Base-by-base conservation (phyloP, 768 basidiomycete species). In the Cystobasidium onofrii region DNA sequence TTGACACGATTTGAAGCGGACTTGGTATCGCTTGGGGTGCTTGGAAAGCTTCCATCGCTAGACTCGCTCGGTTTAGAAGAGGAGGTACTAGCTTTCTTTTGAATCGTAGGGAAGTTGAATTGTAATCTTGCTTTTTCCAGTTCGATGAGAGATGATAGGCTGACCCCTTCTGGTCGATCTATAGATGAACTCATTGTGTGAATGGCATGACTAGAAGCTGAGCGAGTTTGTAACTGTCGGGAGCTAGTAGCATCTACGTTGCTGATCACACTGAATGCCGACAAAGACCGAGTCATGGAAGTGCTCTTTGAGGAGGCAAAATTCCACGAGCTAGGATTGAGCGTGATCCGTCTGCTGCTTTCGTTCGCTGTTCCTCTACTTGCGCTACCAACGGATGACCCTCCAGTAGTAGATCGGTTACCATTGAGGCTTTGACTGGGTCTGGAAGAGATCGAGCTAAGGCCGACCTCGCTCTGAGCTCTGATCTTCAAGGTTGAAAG, bases 131-230 rank as follows among this genome's bases (percentile, higher is more conserved):
- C 50, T 44, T 54, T 55, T 29, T 71, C 69, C 1, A 44, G 17
- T 13, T 36, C 54, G 31, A 71, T 71, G 4, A 71, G 34, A 12
- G 52, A 31, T 6, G 50, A 29, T 6, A 71, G 31, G 6, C 54
- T 71, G 18, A 46, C 27, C 10, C 46, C 20, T 29, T 60, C 17
- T 4, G 57, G 57, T 15, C 29, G 25, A 29, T 12, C 25, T 60
- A 17, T 6, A 17, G 27, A 27, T 12, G 57, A 60, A 29, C 25
- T 27, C 43, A 71, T 10, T 10, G 52, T 60, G 7, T 9, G 54
- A 29, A 71, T 60, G 13, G 50, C 69, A 25, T 71, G 55, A 33
- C 50, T 34, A 34, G 69, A 71, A 20, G 69, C 29, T 36, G 69
- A 71, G 7, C 69, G 69, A 27, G 52, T 23, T 27, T 55, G 55